These are phyloP conservation scores for Tagetes patula DNA, from an alignment of 129 eudicot genomes.

Conservation along the genomic window DNA sequence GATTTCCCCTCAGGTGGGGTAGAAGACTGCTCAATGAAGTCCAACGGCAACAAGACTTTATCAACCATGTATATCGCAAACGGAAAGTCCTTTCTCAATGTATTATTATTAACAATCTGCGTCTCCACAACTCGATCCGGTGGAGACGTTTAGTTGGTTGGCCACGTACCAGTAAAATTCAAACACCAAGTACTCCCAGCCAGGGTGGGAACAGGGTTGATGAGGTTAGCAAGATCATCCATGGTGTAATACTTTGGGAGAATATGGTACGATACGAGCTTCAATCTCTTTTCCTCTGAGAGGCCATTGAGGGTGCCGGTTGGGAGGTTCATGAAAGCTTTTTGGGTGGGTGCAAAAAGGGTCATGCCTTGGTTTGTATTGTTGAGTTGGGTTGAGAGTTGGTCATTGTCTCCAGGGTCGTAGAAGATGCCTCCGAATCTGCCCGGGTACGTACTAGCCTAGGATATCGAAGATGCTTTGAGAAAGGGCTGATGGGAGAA, in stretches of 20 bases:
- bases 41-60: constrained; percentile 55
- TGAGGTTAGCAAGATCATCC: constrained; percentile 41
- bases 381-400: constrained; percentile 68
- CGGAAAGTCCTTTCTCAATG: constrained; percentile 50
- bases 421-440: constrained; percentile 33
- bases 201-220: constrained; percentile 82
- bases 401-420: constrained; percentile 41
- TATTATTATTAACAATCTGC: constrained; percentile 38
- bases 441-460: too few species aligned
- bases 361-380: constrained; percentile 75
- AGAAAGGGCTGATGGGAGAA: constrained; percentile 36
- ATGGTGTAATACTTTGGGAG: constrained; percentile 60
- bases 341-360: constrained; percentile 83
- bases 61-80: constrained; percentile 73
- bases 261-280: constrained; percentile 59
- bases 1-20: constrained; percentile 19
- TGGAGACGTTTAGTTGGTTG: constrained; percentile 66
- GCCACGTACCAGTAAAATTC: constrained; percentile 40
- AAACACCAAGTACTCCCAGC: constrained; percentile 54
- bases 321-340: constrained; percentile 72
- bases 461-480: constrained; percentile 63
- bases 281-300: constrained; percentile 46
- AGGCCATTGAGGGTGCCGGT: constrained; percentile 66
- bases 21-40: constrained; percentile 41
- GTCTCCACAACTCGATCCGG: constrained; percentile 40